phyloP scores from a whole-genome alignment of 495 filamentous ascomycete species.

The Choiromyces venosus region DNA sequence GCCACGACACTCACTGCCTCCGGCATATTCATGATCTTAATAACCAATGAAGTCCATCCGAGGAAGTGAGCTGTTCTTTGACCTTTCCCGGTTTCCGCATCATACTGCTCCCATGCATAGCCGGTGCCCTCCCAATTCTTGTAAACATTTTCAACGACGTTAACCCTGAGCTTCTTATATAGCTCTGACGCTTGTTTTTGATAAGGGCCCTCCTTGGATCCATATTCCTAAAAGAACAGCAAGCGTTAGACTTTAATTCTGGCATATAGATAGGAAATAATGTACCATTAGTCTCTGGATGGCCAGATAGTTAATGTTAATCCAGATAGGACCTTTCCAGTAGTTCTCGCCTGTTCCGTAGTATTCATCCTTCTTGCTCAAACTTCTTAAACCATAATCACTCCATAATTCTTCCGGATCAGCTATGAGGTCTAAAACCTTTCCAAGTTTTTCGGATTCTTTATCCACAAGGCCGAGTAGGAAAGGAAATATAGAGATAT shows the following conservation, averaged over 20 bases:
- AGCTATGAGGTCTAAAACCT: constrained; percentile 67
- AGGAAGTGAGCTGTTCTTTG: constrained; percentile 97
- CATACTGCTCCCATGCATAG: constrained; percentile 99
- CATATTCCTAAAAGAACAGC: constrained; percentile 21
- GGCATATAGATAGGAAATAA: constrained; percentile 24
- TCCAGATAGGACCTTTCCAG: constrained; percentile 93
- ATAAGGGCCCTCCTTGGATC: constrained; percentile 62
- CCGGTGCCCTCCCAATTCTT: constrained; percentile 81
- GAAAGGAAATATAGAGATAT: constrained; percentile 92
- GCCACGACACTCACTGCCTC: constrained; percentile 42
- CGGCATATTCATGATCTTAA: constrained; percentile 95
- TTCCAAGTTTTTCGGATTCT: constrained; percentile 65
- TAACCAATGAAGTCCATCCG: constrained; percentile 94
- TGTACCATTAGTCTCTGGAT: constrained; percentile 76
- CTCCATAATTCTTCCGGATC: constrained; percentile 85
- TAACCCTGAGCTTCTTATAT: constrained; percentile 70
- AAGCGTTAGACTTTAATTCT: constrained; percentile 19
- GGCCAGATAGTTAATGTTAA: constrained; percentile 93
- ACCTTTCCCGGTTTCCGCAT: constrained; percentile 82
- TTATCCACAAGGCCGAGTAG: constrained; percentile 69
- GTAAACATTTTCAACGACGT: constrained; percentile 85
- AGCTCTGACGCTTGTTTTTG: constrained; percentile 62
- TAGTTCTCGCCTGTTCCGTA: constrained; percentile 94
- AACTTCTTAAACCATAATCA: constrained; percentile 73
- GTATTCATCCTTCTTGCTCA: constrained; percentile 75